Percentiles rank a stretch among this genome's conserved stretches.
These are phyloP conservation scores for Arbutus unedo DNA, from an alignment of 148 eudicot genomes.

Conservation along the genomic window DNA sequence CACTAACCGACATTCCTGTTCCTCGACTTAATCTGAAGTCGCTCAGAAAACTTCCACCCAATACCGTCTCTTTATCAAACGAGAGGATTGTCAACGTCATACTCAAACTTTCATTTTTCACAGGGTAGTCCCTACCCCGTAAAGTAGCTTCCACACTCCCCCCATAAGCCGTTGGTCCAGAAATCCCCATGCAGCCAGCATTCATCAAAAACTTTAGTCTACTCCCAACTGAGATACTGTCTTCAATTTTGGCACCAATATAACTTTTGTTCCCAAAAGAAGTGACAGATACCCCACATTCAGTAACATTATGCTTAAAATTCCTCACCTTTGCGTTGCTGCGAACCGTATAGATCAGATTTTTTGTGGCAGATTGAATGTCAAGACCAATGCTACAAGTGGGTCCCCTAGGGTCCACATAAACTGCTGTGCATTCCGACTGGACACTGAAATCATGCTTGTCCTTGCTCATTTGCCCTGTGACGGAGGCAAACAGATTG, in stretches of 20 bases:
- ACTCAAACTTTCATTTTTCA: slow-evolving; percentile 62
- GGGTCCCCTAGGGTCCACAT: slow-evolving; percentile 54
- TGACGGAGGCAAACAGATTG: slow-evolving; percentile 44
- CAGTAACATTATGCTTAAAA: slow-evolving; percentile 50
- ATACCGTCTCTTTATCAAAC: slow-evolving; percentile 60
- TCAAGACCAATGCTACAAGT: slow-evolving; percentile 61
- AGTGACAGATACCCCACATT: slow-evolving; percentile 70
- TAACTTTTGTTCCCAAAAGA: slow-evolving; percentile 60
- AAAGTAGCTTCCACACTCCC: slow-evolving; percentile 78
- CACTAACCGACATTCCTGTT: slow-evolving; percentile 52
- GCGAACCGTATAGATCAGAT: slow-evolving; percentile 58
- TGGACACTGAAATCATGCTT: slow-evolving; percentile 82
- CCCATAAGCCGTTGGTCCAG: slow-evolving; percentile 65
- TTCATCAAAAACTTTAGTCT: slow-evolving; percentile 53
- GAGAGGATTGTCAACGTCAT: slow-evolving; percentile 57
- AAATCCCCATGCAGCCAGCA: slow-evolving; percentile 64
- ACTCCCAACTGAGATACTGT: slow-evolving; percentile 49
- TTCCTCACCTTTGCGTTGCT: slow-evolving; percentile 48
- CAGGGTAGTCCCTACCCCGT: slow-evolving; percentile 81
- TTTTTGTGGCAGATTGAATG: slow-evolving; percentile 65
- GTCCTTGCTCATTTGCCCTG: slow-evolving; percentile 98
- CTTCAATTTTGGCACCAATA: slow-evolving; percentile 76
- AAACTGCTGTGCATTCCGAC: slow-evolving; percentile 62
- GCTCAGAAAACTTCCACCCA: slow-evolving; percentile 65
- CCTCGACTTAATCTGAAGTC: slow-evolving; percentile 70